Evolutionary conservation across 2,329 filamentous ascomycete species (phyloP), one percentile per base, ranked within the genome.

Genomic region (Monosporascus sp.): DNA sequence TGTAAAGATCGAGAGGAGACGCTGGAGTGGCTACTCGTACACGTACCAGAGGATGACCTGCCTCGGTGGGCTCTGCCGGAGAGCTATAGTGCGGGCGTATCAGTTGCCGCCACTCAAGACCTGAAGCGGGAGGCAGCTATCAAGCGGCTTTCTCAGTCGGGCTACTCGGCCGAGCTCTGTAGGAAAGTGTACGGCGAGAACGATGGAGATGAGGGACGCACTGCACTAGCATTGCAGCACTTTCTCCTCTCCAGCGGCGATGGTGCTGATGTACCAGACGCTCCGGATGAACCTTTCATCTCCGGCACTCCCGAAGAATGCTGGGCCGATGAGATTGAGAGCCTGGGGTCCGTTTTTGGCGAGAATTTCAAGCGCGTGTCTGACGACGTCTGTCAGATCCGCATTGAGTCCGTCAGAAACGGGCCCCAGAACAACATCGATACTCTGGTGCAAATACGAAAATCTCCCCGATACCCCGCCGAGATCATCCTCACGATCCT

Each of bases 31-130:
- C 79, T 99, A 17, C 80, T 99, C 48, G 92, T 97, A 50, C 93
- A 99, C 70, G 91, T 99, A 2, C 94, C 94, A 1, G 94, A 99
- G 67, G 94, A 99, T 67, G 94, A 97, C 64, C 75, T 97, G n/a
- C 94, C 94, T 1, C 78, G 82, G 7, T 97, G 93, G 91, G 90
- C 90, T 62, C 75, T 99, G 43, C 94, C 94, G 0, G 92, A 95
- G 71, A 89, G 86, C 56, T 99, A 99, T 68, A 86, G 89, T 11
- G 93, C 92, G 28, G 94, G 94, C 22, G 86, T 97, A 26, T 91
- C 87, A 45, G 86, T 99, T 58, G 93, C 86, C 1, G 88, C 88
- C 49, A 88, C 86, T 7, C 62, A 61, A 9, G 88, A 97, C 67
- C 70, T 97, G 56, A 89, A 85, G 66, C 83, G 85, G 60, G 92